phyloP scores from a whole-genome alignment of 441 rosid genomes.

The Hura crepitans region DNA sequence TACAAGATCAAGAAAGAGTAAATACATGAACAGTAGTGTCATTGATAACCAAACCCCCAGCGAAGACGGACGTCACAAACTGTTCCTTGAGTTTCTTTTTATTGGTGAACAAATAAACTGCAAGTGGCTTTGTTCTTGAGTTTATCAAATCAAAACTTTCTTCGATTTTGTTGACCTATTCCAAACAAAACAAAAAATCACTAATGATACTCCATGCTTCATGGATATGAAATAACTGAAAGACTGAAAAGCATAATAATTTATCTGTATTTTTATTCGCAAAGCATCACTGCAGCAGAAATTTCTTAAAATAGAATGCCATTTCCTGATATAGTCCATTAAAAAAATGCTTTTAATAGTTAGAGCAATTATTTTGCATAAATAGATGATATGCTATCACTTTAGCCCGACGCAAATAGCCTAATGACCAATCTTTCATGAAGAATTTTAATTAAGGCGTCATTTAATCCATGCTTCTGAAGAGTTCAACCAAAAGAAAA shows the following conservation, averaged over 20 bases:
- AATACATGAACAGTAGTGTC: slow-evolving; percentile 64
- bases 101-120: slow-evolving; percentile 68
- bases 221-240: neutral
- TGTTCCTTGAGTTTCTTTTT: slow-evolving; percentile 48
- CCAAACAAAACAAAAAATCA: slow-evolving; percentile 1
- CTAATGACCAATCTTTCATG: neutral
- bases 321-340: neutral
- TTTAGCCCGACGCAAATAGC: slow-evolving; percentile 1
- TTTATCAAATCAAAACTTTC: slow-evolving; percentile 56
- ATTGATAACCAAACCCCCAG: slow-evolving; percentile 73
- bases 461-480: neutral
- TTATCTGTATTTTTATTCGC: neutral
- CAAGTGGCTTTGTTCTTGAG: slow-evolving; percentile 45
- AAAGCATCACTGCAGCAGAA: slow-evolving; percentile 10
- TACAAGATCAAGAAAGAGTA: too few relatives aligned
- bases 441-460: neutral
- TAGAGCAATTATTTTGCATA: neutral
- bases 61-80: slow-evolving; percentile 45
- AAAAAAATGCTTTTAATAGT: too few relatives aligned
- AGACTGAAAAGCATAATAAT: neutral
- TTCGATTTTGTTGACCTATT: slow-evolving; percentile 53
- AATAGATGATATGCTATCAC: neutral
- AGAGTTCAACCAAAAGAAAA: neutral
- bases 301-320: neutral
- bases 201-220: neutral